phyloP scores from a whole-genome alignment of 441 rosid genomes.

The Gossypium trilobum region DNA sequence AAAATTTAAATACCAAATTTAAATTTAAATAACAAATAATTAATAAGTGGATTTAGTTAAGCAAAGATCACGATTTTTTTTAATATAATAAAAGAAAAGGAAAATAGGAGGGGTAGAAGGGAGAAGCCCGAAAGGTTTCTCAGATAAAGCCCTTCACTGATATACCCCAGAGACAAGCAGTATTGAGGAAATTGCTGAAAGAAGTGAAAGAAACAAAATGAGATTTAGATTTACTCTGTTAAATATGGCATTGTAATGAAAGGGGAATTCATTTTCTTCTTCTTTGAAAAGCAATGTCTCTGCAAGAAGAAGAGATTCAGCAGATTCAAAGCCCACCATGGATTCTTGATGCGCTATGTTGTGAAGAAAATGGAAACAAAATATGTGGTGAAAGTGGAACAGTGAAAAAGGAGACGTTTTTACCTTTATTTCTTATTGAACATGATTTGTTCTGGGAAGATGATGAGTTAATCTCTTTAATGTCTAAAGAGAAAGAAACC shows the following conservation, averaged over 20 bases:
- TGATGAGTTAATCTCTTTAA: slow-evolving; percentile 34
- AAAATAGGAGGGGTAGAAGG: background rate
- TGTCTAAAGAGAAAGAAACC: slow-evolving; percentile 38
- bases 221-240: background rate
- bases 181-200: background rate
- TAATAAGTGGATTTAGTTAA: too few species aligned
- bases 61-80: too few species aligned
- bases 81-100: background rate
- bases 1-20: too few species aligned
- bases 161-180: slow-evolving; percentile 16
- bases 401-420: slow-evolving; percentile 25
- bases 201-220: background rate
- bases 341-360: slow-evolving; percentile 48
- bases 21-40: too few species aligned
- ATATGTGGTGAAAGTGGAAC: slow-evolving; percentile 13
- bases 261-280: background rate
- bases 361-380: slow-evolving; percentile 35
- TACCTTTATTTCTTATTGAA: slow-evolving; percentile 23
- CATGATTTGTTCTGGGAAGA: slow-evolving; percentile 46
- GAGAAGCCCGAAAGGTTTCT: background rate
- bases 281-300: background rate
- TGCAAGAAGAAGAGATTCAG: slow-evolving; percentile 7
- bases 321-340: slow-evolving; percentile 11
- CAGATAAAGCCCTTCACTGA: background rate
- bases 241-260: background rate